Percentiles rank a stretch among this genome's conserved stretches.
Evolutionary conservation across 352 stramenopile genomes (phyloP).

Genomic region (Globisporangium cystogenes): DNA sequence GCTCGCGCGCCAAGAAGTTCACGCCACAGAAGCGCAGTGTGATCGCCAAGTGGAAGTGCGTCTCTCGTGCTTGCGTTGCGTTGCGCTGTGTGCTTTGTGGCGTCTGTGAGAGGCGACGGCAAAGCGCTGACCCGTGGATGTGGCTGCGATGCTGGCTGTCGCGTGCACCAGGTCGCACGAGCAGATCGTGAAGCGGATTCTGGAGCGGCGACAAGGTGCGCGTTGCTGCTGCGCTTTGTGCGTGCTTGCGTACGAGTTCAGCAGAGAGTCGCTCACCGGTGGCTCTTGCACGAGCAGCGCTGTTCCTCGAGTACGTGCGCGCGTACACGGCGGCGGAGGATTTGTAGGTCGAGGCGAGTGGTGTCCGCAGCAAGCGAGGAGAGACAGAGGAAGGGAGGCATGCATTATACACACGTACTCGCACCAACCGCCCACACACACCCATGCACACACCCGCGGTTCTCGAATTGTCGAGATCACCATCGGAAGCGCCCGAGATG

Average conservation of each 20-base stretch:
- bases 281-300: constrained; percentile 11
- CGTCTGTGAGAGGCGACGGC: too few species aligned
- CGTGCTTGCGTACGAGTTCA: too few species aligned
- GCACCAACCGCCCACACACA: background rate
- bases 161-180: constrained; percentile 25
- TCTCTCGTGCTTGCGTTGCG: background rate
- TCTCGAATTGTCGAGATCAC: background rate
- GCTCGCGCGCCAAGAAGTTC: constrained; percentile 30
- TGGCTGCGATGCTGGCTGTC: background rate
- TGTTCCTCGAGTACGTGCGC: constrained; percentile 42
- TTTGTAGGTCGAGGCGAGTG: background rate
- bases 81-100: background rate
- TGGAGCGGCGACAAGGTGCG: constrained; percentile 30
- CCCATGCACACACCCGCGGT: too few species aligned
- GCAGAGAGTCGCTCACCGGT: background rate
- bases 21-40: constrained; percentile 25
- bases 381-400: background rate
- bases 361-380: background rate
- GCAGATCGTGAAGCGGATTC: constrained; percentile 25
- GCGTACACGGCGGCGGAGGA: constrained; percentile 35
- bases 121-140: background rate
- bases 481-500: too few species aligned
- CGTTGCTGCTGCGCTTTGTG: background rate
- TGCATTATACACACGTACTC: background rate
- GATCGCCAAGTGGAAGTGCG: constrained; percentile 33